These are phyloP conservation scores for Candida sp. DNA, from an alignment of 1,139 yeast genomes.

Conservation along the genomic window DNA sequence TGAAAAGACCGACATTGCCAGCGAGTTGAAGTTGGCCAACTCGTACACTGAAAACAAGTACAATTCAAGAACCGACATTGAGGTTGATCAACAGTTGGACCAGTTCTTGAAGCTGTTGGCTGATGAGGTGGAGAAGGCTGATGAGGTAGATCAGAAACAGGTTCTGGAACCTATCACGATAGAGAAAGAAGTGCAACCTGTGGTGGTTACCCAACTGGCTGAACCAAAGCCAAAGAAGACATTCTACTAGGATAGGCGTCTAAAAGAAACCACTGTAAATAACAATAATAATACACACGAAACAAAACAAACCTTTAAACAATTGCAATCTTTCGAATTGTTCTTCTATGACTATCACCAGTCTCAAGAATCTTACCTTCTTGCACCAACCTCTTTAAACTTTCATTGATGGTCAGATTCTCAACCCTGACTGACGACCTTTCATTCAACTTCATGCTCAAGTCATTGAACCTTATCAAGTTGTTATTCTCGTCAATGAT, in stretches of 20 bases:
- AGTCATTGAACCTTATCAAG: slow-evolving; percentile 62
- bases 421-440: slow-evolving; percentile 73
- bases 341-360: slow-evolving; percentile 77
- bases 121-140: slow-evolving; percentile 16
- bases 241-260: background rate
- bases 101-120: slow-evolving; percentile 37
- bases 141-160: slow-evolving; percentile 1
- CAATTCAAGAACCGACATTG: slow-evolving; percentile 37
- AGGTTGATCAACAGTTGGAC: slow-evolving; percentile 44
- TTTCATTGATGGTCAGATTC: slow-evolving; percentile 69
- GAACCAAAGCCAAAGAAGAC: background rate
- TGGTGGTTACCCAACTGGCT: background rate
- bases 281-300: slow-evolving; percentile 1
- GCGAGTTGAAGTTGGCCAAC: slow-evolving; percentile 42
- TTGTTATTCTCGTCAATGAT: slow-evolving; percentile 47
- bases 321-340: slow-evolving; percentile 54
- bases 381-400: slow-evolving; percentile 68
- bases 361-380: slow-evolving; percentile 76
- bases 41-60: slow-evolving; percentile 37
- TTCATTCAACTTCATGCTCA: slow-evolving; percentile 69
- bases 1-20: slow-evolving; percentile 38
- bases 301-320: slow-evolving; percentile 6
- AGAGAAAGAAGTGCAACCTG: background rate
- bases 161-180: background rate
- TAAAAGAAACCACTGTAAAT: background rate